Evolutionary conservation across 352 stramenopile species (phyloP).

Genomic region (Globisporangium alternatum): DNA sequence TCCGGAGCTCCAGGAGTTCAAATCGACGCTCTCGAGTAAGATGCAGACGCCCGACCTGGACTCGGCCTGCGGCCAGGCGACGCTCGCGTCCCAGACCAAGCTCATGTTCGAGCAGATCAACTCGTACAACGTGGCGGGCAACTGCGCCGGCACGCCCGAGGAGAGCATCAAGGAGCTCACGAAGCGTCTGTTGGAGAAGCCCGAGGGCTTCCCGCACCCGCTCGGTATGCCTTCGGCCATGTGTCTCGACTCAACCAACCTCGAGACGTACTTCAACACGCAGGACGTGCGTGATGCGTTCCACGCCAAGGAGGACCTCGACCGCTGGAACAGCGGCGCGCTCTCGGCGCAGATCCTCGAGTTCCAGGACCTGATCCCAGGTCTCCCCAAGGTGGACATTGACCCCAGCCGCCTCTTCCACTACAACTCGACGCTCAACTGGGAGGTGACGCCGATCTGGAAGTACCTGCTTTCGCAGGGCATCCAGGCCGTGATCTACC

Average conservation of each 20-base stretch:
- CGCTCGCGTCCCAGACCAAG: conserved; percentile 16
- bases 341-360: conserved; percentile 23
- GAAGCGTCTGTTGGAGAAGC: conserved; percentile 24
- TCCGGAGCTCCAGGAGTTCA: conserved; percentile 22
- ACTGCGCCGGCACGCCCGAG: conserved; percentile 42
- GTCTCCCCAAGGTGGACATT: conserved; percentile 23
- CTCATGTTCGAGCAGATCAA: conserved; percentile 57
- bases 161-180: conserved; percentile 38
- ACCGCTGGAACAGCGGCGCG: conserved; percentile 36
- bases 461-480: conserved; percentile 41
- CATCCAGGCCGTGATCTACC: conserved; percentile 63
- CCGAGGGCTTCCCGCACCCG: conserved; percentile 37
- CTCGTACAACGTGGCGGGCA: conserved; percentile 62
- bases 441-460: conserved; percentile 58
- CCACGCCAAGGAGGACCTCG: conserved; percentile 55
- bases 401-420: conserved; percentile 21
- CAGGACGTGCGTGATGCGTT: conserved; percentile 73
- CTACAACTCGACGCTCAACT: conserved; percentile 33
- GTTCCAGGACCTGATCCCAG: conserved; percentile 12
- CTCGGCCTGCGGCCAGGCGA: conserved; percentile 14
- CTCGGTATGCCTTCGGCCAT: conserved; percentile 74
- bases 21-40: conserved; percentile 14
- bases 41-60: conserved; percentile 2
- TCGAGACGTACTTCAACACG: conserved; percentile 73
- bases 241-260: conserved; percentile 51